Percentiles rank a stretch among this genome's conserved stretches.
Conservation (phyloP, 352 stramenopile species). For the Aphanomyces astaci region DNA sequence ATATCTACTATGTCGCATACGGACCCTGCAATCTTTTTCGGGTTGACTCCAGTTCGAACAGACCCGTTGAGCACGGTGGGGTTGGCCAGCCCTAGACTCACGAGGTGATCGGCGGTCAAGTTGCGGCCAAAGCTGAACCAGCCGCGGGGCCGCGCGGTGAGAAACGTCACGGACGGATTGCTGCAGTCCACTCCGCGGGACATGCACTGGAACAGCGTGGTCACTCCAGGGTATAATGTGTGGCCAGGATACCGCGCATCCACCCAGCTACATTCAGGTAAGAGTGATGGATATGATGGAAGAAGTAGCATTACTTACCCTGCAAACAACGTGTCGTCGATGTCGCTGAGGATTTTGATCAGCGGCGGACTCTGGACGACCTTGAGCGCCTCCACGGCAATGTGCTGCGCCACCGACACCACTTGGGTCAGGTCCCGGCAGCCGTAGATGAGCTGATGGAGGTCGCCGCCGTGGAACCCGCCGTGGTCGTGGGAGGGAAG, state of each 20-base stretch:
- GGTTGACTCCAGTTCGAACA: constrained; percentile 71
- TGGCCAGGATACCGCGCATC: constrained; percentile 18
- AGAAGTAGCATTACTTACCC: constrained; percentile 27
- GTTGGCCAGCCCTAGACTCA: constrained; percentile 64
- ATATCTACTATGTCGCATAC: too few species aligned
- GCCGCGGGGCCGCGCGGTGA: constrained; percentile 66
- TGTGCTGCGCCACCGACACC: constrained; percentile 76
- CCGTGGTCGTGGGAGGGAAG: constrained; percentile 33
- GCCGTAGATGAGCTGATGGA: constrained; percentile 65
- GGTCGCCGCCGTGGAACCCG: constrained; percentile 47
- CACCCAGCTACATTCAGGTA: constrained; percentile 8
- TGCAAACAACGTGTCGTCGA: constrained; percentile 76
- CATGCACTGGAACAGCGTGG: constrained; percentile 56
- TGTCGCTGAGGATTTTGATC: constrained; percentile 83
- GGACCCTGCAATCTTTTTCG: constrained; percentile 65
- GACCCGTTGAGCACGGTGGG: constrained; percentile 73
- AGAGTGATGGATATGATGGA: background rate
- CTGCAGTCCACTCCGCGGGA: constrained; percentile 38
- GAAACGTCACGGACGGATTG: constrained; percentile 63
- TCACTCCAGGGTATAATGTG: constrained; percentile 58
- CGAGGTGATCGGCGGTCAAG: constrained; percentile 69
- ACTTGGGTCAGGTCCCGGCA: constrained; percentile 77
- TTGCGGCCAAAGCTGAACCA: constrained; percentile 74
- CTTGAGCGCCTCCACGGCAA: constrained; percentile 64
- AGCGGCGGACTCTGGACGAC: constrained; percentile 49